phyloP scores from a whole-genome alignment of 1,139 yeast species.

The Candida mesenterica region DNA sequence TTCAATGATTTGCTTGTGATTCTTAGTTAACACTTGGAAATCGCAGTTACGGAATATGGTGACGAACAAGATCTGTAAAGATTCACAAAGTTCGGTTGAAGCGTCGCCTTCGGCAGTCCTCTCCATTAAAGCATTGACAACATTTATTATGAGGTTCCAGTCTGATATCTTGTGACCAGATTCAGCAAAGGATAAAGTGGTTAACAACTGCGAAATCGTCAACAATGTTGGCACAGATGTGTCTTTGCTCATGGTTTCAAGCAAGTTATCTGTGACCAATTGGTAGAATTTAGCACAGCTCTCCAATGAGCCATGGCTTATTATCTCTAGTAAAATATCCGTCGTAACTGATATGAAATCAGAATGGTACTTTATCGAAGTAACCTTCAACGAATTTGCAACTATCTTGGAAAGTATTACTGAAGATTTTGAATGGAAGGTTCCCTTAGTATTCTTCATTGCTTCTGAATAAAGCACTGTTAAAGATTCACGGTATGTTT shows the following conservation, averaged over 20 bases:
- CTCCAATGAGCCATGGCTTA: constrained; percentile 60
- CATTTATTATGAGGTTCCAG: constrained; percentile 31
- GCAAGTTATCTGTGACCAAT: constrained; percentile 29
- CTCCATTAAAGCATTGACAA: constrained; percentile 10
- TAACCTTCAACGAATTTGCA: constrained; percentile 29
- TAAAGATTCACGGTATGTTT: constrained; percentile 54
- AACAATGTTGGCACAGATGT: constrained; percentile 14
- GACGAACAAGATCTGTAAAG: constrained; percentile 42
- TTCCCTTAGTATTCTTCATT: constrained; percentile 65
- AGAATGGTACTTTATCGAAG: constrained; percentile 15
- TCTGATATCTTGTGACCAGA: constrained; percentile 60
- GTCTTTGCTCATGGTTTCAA: constrained; percentile 12
- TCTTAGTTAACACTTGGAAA: constrained; percentile 45
- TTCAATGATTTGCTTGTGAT: constrained; percentile 44
- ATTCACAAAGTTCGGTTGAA: constrained; percentile 18
- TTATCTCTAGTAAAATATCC: constrained; percentile 58
- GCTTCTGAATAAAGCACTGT: constrained; percentile 70
- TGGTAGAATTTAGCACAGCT: constrained; percentile 49
- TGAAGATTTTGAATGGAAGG: constrained; percentile 71
- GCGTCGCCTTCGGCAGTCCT: constrained; percentile 7
- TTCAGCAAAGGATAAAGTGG: constrained; percentile 58
- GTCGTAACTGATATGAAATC: constrained; percentile 46
- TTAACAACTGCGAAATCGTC: constrained; percentile 30
- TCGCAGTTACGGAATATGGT: constrained; percentile 61
- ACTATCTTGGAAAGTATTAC: constrained; percentile 48